Evolutionary conservation across 2,329 filamentous ascomycete species (phyloP), one percentile per base, ranked within the genome.

Genomic region (Scleromitrula shiraiana): DNA sequence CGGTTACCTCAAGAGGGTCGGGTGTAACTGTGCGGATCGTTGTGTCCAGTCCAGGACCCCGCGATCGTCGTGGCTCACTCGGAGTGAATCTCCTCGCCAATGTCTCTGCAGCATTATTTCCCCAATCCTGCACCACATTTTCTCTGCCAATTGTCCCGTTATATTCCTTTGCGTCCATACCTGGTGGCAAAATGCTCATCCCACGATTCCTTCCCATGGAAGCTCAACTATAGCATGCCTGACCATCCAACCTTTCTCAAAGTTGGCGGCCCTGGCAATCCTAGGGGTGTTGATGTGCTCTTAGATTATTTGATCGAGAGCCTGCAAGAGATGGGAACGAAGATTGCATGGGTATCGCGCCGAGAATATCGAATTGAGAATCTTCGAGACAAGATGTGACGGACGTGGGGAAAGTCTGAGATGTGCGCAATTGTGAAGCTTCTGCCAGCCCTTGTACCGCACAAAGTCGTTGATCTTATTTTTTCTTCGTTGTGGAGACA

Each of bases 11-110:
- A 57, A 50, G 36, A 35, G 66, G 67, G 36, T 88, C 83, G 55
- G 83, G 82, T 53, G 82, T 85, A 54, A 85, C 80, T 49, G 81
- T 70, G 53, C 83, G 78, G 59, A 83, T 77, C 38, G 75, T 77
- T 54, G 64, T 60, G 55, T 69, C 66, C 52, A 59, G 55, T 59
- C 51, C 59, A 56, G 50, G 58, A 12, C 46, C 41, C 51, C 52
- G 64, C 58, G 29, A 56, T n/a, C 52, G 41, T 33, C 50, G 40
- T 42, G 56, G 56, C 38, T 52, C 54, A 4, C 57, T 57, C 26
- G 44, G 36, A 24, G 44, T 23, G 44, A 63, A 33, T 9, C 51
- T 58, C 47, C 56, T 52, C 26, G 53, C 46, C 40, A 62, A 39
- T 29, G 56, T 60, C 41, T 62, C 59, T 7, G 55, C 43, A 8